These are phyloP conservation scores for Narthecium ossifragum DNA, from an alignment of 106 monocot genomes.

Conservation along the genomic window DNA sequence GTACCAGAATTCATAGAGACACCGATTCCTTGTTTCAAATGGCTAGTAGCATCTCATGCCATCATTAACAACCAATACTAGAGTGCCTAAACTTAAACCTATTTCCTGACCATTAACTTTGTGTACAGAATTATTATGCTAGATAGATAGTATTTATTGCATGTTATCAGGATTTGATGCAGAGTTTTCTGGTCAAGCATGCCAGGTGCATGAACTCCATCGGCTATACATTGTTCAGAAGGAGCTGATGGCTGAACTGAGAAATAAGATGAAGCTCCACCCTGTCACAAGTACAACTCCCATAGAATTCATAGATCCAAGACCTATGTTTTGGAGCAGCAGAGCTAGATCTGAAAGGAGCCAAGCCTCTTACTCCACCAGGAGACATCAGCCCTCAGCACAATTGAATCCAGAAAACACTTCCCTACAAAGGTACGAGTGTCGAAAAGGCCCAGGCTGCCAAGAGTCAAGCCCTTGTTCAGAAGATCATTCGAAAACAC, in stretches of 20 bases:
- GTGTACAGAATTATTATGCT: too few species aligned
- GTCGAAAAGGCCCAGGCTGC: neutral
- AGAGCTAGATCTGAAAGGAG: slow-evolving; percentile 5
- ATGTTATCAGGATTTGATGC: too few species aligned
- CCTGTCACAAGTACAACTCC: neutral
- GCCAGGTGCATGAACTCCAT: slow-evolving; percentile 32
- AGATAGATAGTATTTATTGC: too few species aligned
- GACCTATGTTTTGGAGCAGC: slow-evolving; percentile 3
- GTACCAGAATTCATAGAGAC: too few species aligned
- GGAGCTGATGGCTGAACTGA: slow-evolving; percentile 17
- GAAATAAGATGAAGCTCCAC: slow-evolving; percentile 4
- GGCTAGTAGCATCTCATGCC: too few species aligned
- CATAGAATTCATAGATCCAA: neutral
- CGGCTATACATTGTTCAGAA: slow-evolving; percentile 40
- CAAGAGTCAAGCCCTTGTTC: neutral
- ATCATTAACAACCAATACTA: too few species aligned
- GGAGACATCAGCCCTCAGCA: neutral
- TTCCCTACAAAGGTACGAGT: too few species aligned
- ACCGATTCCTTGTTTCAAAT: too few species aligned
- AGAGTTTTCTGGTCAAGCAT: neutral
- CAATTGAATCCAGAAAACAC: neutral
- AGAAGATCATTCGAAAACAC: neutral
- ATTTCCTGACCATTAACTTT: too few species aligned
- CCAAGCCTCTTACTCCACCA: neutral
- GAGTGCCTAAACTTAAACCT: too few species aligned